These are phyloP conservation scores for Tetraselmis chui DNA, from an alignment of 139 green algal genomes.

Conservation along the genomic window DNA sequence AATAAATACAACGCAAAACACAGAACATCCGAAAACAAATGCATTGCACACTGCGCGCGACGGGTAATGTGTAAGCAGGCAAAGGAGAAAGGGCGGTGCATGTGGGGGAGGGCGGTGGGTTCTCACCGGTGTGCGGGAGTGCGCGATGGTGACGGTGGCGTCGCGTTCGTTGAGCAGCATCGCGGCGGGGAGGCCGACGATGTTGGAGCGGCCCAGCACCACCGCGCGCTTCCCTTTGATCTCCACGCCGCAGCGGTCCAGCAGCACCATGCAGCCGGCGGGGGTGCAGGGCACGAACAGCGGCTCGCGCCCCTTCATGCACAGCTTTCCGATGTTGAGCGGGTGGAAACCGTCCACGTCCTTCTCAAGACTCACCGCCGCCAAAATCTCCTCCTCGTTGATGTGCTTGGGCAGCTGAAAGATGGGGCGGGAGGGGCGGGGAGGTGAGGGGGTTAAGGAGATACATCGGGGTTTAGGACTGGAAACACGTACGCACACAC, in stretches of 20 bases:
- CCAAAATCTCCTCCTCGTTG: slow-evolving; percentile 79
- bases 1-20: no score
- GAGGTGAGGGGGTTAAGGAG: no score
- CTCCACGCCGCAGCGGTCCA: slow-evolving; percentile 39
- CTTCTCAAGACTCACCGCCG: slow-evolving; percentile 72
- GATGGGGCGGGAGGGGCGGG: background rate
- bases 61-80: no score
- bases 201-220: slow-evolving; percentile 86
- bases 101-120: no score
- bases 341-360: slow-evolving; percentile 97
- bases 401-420: slow-evolving; percentile 82
- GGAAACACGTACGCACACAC: no score
- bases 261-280: slow-evolving; percentile 47
- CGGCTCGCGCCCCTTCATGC: slow-evolving; percentile 60
- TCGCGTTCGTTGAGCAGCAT: slow-evolving; percentile 79
- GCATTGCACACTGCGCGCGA: no score
- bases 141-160: slow-evolving; percentile 81
- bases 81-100: no score
- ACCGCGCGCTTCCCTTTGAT: slow-evolving; percentile 62
- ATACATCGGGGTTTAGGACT: no score
- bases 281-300: slow-evolving; percentile 76
- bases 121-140: slow-evolving; percentile 56
- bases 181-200: slow-evolving; percentile 90
- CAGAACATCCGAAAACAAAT: no score
- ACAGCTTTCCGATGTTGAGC: slow-evolving; percentile 83